A percentile compares a stretch with the other conserved stretches of the same genome.
Evolutionary conservation across 2,329 filamentous ascomycete genomes (phyloP).

Genomic region (Berkeleyomyces basicola): DNA sequence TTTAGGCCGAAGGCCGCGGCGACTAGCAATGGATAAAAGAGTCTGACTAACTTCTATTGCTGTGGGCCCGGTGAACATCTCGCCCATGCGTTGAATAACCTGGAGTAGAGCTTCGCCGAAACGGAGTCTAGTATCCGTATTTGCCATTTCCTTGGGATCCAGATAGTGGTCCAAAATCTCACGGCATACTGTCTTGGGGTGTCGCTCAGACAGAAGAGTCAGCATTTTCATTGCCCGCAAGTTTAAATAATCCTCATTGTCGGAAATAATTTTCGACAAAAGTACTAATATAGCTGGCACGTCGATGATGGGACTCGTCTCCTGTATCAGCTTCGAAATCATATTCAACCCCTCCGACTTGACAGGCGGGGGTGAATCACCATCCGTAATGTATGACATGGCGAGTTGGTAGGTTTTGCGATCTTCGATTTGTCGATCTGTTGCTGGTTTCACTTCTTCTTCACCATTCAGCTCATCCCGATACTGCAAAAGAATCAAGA

Average conservation of each 20-base stretch:
- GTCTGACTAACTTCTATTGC: conserved; percentile 38
- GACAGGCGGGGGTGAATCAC: conserved; percentile 49
- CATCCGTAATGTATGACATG: conserved; percentile 44
- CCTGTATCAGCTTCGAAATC: conserved; percentile 38
- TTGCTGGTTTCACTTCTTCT: conserved; percentile 24
- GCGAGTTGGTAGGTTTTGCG: conserved; percentile 45
- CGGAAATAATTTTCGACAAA: conserved; percentile 45
- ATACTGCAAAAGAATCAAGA: conserved; percentile 38
- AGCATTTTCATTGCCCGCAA: conserved; percentile 50
- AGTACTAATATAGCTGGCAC: conserved; percentile 48
- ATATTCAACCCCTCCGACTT: conserved; percentile 47
- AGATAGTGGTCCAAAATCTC: conserved; percentile 53
- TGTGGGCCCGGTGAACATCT: conserved; percentile 36
- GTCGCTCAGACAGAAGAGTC: conserved; percentile 40
- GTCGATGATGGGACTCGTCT: conserved; percentile 42
- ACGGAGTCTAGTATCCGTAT: conserved; percentile 47
- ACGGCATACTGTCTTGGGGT: conserved; percentile 43
- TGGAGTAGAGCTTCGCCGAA: conserved; percentile 52
- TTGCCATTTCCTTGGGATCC: conserved; percentile 40
- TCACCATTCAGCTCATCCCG: conserved; percentile 35
- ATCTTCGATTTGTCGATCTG: conserved; percentile 38
- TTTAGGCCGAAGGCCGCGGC: conserved; percentile 43
- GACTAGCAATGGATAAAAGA: conserved; percentile 46
- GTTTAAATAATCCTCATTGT: conserved; percentile 56
- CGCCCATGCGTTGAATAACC: conserved; percentile 43